Evolutionary conservation across 148 eudicot genomes (phyloP).

Genomic region (Vaccinium macrocarpon): DNA sequence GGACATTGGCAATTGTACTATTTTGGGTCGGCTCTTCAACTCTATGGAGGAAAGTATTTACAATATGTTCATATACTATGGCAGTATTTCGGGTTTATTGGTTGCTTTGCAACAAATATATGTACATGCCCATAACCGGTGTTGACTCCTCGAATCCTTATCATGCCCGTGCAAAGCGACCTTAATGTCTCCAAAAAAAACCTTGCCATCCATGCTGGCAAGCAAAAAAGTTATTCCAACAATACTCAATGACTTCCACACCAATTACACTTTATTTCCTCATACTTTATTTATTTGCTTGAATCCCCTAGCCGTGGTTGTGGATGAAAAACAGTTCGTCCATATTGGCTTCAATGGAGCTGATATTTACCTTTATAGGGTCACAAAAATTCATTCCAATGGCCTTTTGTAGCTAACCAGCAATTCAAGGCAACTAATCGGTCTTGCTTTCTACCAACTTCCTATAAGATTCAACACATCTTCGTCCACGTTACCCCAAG

Average conservation of each 20-base stretch:
- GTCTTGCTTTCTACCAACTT: constrained; percentile 26
- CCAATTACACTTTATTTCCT: constrained; percentile 21
- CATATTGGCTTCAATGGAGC: constrained; percentile 18
- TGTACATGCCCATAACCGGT: too few relatives aligned
- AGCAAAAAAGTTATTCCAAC: not conserved
- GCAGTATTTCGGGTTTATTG: too few relatives aligned
- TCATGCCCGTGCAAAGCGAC: too few relatives aligned
- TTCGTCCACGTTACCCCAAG: not conserved
- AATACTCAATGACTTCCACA: constrained; percentile 14
- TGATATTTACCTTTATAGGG: constrained; percentile 21
- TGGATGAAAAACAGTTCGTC: not conserved
- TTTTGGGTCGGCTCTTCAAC: not conserved
- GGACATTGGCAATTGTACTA: not conserved
- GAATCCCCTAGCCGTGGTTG: not conserved
- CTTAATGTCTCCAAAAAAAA: not conserved
- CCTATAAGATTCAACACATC: constrained; percentile 9
- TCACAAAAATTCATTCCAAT: constrained; percentile 14
- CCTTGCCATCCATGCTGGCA: not conserved
- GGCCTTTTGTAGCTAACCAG: constrained; percentile 30
- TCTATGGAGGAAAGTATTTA: not conserved
- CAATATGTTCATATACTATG: not conserved
- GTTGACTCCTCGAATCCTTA: too few relatives aligned
- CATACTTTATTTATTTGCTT: constrained; percentile 12
- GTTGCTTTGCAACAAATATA: too few relatives aligned
- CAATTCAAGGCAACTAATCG: constrained; percentile 18